Percentiles rank a stretch among this genome's conserved stretches.
Conservation (phyloP, 805 yeast species). For the Candida khao-thaluensis region DNA sequence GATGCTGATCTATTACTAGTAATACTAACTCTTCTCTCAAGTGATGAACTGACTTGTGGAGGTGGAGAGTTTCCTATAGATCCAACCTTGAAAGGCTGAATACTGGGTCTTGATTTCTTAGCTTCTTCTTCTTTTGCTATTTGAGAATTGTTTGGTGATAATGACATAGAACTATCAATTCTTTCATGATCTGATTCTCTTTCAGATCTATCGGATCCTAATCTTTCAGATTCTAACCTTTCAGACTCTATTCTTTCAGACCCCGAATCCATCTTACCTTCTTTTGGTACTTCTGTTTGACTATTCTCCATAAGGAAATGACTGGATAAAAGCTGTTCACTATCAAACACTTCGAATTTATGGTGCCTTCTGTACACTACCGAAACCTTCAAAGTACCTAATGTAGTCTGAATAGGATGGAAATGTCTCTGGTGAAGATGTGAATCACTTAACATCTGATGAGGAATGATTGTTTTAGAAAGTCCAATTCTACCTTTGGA, state of each 20-base stretch:
- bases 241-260: background rate
- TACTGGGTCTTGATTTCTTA: slow-evolving; percentile 26
- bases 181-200: background rate
- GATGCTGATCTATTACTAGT: slow-evolving; percentile 50
- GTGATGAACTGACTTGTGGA: slow-evolving; percentile 24
- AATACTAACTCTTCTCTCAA: slow-evolving; percentile 40
- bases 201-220: background rate
- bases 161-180: slow-evolving; percentile 14
- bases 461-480: slow-evolving; percentile 60
- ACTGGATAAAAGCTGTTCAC: slow-evolving; percentile 60
- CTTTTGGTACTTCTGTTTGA: background rate
- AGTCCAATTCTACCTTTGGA: slow-evolving; percentile 85
- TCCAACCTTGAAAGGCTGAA: slow-evolving; percentile 65
- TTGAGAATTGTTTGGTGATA: slow-evolving; percentile 25
- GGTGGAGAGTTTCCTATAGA: slow-evolving; percentile 50
- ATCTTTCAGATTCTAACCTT: too few relatives aligned
- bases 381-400: slow-evolving; percentile 71
- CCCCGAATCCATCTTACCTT: background rate
- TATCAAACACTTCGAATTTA: slow-evolving; percentile 64
- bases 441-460: slow-evolving; percentile 36
- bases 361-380: slow-evolving; percentile 77
- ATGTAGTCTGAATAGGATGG: slow-evolving; percentile 69
- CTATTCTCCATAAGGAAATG: slow-evolving; percentile 37
- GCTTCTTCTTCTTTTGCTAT: slow-evolving; percentile 14
- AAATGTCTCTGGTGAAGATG: slow-evolving; percentile 64